Base-by-base conservation (phyloP, 2,329 filamentous ascomycete genomes). In the Diaporthe vexans region DNA sequence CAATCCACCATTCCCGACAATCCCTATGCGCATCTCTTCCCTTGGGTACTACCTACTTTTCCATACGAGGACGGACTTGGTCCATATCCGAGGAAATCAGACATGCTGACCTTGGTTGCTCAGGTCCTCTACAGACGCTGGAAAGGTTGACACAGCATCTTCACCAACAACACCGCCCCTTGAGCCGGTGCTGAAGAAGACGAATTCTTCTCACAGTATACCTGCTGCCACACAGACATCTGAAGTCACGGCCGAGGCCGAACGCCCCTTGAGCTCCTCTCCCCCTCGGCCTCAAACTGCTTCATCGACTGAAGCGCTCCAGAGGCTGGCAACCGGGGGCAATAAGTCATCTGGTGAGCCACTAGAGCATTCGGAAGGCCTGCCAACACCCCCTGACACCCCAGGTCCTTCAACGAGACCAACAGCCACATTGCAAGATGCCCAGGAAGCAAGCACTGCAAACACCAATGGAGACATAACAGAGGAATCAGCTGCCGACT, bases 311-410 rank as follows among this genome's bases (percentile, higher is more conserved):
- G 69, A 72, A 11, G 69, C 69, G 26, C 69, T 72, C 17, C 69
- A 72, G 43, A 72, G 26, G 35, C 43, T 72, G 33, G 54, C 57
- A 26, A 59, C 69, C 33, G 24, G 35, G 15, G 67, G 54, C 48
- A 37, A 35, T 29, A 71, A 52, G 56, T 29, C 43, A 21, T 37
- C 51, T 19, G 26, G 37, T 21, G 67, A 70, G 24, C 52, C 54
- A 10, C 37, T 52, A 15, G 61, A 52, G 26, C 24, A 61, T 21
- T 68, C 68, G 11, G 72, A 76, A 24, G 72, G 71, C 29, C 74
- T 74, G 1, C 72, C 68, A 8, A 76, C 74, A 15, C 74, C 74
- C 59, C 74, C 74, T 17, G 68, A 76, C 29, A 76, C 74, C 15
- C 74, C 74, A 29, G 74, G 74, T 13, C 59, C 46, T 19, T 72